Evolutionary conservation across 2,329 filamentous ascomycete genomes (phyloP).

Genomic region (Conoideocrella luteorostrata): DNA sequence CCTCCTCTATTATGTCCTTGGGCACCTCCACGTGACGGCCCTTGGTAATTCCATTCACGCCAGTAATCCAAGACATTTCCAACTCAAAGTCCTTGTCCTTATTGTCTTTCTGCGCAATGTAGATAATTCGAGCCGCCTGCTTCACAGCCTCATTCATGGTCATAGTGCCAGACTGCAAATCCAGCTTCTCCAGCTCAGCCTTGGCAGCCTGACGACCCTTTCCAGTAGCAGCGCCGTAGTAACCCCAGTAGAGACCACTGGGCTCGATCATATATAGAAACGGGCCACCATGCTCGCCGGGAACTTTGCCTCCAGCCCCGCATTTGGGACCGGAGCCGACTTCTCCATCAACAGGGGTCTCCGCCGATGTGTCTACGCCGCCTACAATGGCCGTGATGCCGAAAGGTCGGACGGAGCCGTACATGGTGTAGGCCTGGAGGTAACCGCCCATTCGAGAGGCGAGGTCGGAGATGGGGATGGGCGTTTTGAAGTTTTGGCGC

Average conservation of each 20-base stretch:
- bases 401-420: conserved; percentile 93
- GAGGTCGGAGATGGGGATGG: conserved; percentile 82
- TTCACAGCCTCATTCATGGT: conserved; percentile 84
- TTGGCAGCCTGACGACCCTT: conserved; percentile 97
- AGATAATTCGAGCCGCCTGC: conserved; percentile 94
- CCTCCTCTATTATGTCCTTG: conserved; percentile 83
- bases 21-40: conserved; percentile 91
- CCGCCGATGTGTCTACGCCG: conserved; percentile 86
- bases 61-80: conserved; percentile 98
- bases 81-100: conserved; percentile 99
- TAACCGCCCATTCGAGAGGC: conserved; percentile 92
- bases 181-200: conserved; percentile 96
- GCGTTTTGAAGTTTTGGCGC: conserved; percentile 90
- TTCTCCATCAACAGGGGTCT: conserved; percentile 81
- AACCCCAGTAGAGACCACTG: conserved; percentile 95
- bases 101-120: conserved; percentile 95
- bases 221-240: conserved; percentile 95
- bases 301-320: conserved; percentile 78
- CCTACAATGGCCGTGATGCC: conserved; percentile 92
- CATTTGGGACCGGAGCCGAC: conserved; percentile 73
- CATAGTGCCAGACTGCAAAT: conserved; percentile 70
- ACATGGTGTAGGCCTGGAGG: conserved; percentile 94
- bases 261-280: conserved; percentile 99
- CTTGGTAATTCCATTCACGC: conserved; percentile 77
- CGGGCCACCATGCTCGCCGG: conserved; percentile 74